Base-by-base conservation (phyloP, 352 stramenopile species). In the Phytopythium kandeliae region DNA sequence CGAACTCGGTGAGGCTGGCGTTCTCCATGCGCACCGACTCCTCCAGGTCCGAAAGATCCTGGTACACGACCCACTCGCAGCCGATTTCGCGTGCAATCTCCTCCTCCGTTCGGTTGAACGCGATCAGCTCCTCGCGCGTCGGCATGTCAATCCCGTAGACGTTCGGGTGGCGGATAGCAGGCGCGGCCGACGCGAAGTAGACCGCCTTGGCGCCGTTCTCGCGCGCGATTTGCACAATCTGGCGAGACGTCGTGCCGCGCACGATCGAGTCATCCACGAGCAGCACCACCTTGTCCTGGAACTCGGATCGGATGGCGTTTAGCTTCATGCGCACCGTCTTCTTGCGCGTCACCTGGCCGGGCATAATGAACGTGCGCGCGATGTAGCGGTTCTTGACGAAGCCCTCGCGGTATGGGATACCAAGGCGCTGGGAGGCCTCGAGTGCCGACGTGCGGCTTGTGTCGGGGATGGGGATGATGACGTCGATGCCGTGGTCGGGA, bases 371-470 rank as follows among this genome's bases (percentile, higher is more conserved):
- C 9, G 97, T 99, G 46, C 93, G 82, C 33, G 95, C 95, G 64
- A 99, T 98, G 77, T 99, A 99, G 25, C 96, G 85, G 78, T 99
- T 99, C 82, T 99, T 99, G 55, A 99, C 98, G 61, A 99, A 99
- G 4, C 97, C 97, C 60, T 99, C 97, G 24, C 95, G 89, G 79
- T 98, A 99, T 24, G 94, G 95, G 36, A 96, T 72, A 67, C 81
- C 74, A 69, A 97, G 51, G 62, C 95, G 63, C 48, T 74, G 72
- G 46, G 80, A 92, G 25, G 81, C 78, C 67, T 99, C 93, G 1
- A 99, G 69, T 15, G 97, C 97, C 35, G 83, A 97, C 43, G 96
- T 98, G 53, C 97, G 81, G 26, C 89, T 98, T 33, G 97, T 99
- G 71, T 99, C 97, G 13, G 97, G 97, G 53, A 99, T 99, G 2